phyloP scores from a whole-genome alignment of 2,329 filamentous ascomycete genomes.

The Drechslerella coelobrocha region DNA sequence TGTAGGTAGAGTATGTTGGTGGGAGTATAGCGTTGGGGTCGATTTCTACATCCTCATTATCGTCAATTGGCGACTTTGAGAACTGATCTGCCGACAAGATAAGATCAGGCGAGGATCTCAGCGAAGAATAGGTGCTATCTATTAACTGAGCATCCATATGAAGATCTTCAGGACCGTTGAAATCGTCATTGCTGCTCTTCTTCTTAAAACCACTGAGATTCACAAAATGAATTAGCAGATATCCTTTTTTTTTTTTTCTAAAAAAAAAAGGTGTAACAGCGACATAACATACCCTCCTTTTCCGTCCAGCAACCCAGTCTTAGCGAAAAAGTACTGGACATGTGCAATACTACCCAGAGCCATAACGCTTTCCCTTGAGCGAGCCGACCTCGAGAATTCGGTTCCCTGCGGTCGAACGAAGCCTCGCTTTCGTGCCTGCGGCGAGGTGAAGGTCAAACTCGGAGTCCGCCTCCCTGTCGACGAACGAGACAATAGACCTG shows the following conservation, averaged over 20 bases:
- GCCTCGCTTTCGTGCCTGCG: constrained; percentile 66
- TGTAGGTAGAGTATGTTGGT: constrained; percentile 97
- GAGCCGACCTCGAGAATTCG: constrained; percentile 87
- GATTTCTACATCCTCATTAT: constrained; percentile 67
- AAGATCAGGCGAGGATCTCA: constrained; percentile 67
- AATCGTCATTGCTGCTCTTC: constrained; percentile 20
- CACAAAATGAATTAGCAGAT: constrained; percentile 1
- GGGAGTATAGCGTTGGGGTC: constrained; percentile 82
- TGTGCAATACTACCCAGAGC: constrained; percentile 96
- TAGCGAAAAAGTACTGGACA: constrained; percentile 96
- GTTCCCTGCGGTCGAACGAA: constrained; percentile 88
- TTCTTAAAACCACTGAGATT: constrained; percentile 38
- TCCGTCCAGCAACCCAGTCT: constrained; percentile 89
- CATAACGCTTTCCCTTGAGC: constrained; percentile 91
- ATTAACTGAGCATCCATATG: constrained; percentile 61
- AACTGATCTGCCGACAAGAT: constrained; percentile 59
- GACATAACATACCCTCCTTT: constrained; percentile 70
- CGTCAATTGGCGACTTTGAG: constrained; percentile 61
- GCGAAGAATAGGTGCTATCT: constrained; percentile 68
- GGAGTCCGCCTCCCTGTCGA: constrained; percentile 43
- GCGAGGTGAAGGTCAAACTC: constrained; percentile 47
- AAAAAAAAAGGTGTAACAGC: background rate
- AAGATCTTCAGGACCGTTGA: constrained; percentile 29
- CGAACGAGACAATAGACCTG: constrained; percentile 34
- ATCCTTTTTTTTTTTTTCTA: constrained; percentile 5